Base-by-base conservation (phyloP, 164 flowering plant genomes). In the Saururus chinensis region DNA sequence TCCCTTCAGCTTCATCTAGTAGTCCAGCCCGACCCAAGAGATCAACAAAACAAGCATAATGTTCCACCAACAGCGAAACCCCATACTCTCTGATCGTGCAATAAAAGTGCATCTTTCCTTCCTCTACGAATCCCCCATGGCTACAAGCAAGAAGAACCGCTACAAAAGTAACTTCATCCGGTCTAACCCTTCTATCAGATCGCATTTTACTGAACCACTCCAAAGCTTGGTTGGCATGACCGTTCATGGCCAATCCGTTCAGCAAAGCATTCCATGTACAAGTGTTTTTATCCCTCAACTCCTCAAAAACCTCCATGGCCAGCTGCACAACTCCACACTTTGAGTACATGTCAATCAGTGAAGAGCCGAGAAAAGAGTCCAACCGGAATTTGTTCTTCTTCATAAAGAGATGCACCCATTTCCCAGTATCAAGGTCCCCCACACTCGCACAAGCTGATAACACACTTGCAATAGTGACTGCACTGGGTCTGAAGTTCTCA, bases 1-100 rank as follows among this genome's bases (percentile, higher is more conserved):
- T 22, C 23, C 70, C 65, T 62, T 65, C 67, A 16, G 77, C 72
- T 52, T 74, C 77, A 20, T 59, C 37, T 19, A 71, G 48, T 19
- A 61, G 55, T n/a, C 77, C 77, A 60, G 41, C 53, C 49, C 77
- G 41, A 16, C 70, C 72, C 19, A 74, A 69, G 59, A 74, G 74
- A 63, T 74, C 77, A 40, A 68, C 74, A 51, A 74, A 56, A 57
- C 77, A 74, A 35, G 72, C 68, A 41, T 71, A 74, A 35, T 74
- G 74, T 63, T 68, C 74, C 25, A 74, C 49, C 25, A 68, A 49
- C 26, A n/a, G 65, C 45, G 51, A 54, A 9, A 74, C 56, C 9
- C 68, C 67, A 40, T 65, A 65, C 37, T 62, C 59, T 40, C 62
- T 68, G 40, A 57, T 55, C 35, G 70, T 71, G 53, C 52, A 35